Base-by-base conservation (phyloP, 345 rosid genomes). In the Mangifera indica region DNA sequence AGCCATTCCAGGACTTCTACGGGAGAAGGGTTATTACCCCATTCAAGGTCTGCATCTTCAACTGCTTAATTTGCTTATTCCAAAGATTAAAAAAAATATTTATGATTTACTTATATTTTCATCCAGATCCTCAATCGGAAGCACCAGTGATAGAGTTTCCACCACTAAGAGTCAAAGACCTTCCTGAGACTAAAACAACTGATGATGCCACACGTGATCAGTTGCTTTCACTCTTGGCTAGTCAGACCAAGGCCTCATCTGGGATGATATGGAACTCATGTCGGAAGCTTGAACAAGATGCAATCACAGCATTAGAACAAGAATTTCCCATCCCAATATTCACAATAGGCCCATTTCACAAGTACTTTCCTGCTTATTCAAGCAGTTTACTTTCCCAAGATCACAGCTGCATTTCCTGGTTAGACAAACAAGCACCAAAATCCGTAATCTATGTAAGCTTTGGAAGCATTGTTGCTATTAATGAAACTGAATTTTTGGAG, bases 341-440 rank as follows among this genome's bases (percentile, higher is more conserved):
- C 55, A 73, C 69, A 3, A 76, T 83, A 7, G 87, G 85, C 17
- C 85, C 87, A n/a, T 78, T 85, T 55, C 82, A 85, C 66, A 76
- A 74, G 55, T 61, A 62, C 69, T 60, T 68, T 59, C 40, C 77
- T 10, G 54, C 74, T 32, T 68, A 77, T 49, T 69, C 82, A 21
- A 74, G 67, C 49, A 76, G 83, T 76, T 45, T 81, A 22, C 9
- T 77, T 18, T 20, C 74, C 18, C 65, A 63, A 48, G 80, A 81
- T 40, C 26, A 32, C 17, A 70, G 74, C 54, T 77, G 75, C 58
- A 74, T 84, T 42, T n/a, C 72, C 32, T 84, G 87, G 82, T 80
- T 84, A 45, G 80, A 81, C 68, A 72, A 62, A 37, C 83, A 64
- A 70, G 68, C 54, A 13, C 65, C 74, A 21, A 73, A 67, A 10